Evolutionary conservation across 257 asterid species (phyloP), one percentile per base, ranked within the genome.

Genomic region (Solanum sparsipilum): DNA sequence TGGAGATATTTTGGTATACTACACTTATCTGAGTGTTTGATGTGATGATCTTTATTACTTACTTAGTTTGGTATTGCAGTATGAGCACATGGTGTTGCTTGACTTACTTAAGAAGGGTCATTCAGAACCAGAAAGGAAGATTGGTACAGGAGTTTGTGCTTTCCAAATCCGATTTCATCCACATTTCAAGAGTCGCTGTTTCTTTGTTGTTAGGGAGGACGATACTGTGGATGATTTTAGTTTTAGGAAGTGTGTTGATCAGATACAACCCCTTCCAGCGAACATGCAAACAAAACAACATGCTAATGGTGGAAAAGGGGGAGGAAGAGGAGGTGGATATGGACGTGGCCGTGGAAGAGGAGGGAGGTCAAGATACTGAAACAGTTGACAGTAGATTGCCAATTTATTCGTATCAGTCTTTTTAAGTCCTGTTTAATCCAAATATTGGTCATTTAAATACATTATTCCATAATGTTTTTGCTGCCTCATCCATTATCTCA

Each of bases 221-320:
- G 96, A 92, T 10, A 89, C 98, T 3, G 87, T 56, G n/a, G 99
- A 97, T 21, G 99, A 95, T 86, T 97, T 95, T 89, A 97, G 99
- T 92, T 97, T 97, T 94, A 91, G 99, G 87, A 97, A 97, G 93
- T 97, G 99, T 79, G 98, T 97, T 16, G 91, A 97, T 88, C 96
- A 89, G 83, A 94, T 96, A 6, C 92, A 88, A 71, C 98, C 99
- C 46, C 88, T 96, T 90, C 99, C 99, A 0, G 97, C 92, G 29
- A 93, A 90, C 94, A 95, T 97, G 98, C 98, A 93, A 86, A 65
- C 91, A 88, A 94, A 93, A 88, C 91, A 92, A 0, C 93, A 94
- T 85, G 98, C 88, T 63, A 95, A 93, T 84, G 94, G 95, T 4
- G 92, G 93, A 3, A 91, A 93, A 7, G 88, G 97, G 0, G 92